phyloP scores from a whole-genome alignment of 371 early-diverging fungal species.

The Apophysomyces ossiformis region DNA sequence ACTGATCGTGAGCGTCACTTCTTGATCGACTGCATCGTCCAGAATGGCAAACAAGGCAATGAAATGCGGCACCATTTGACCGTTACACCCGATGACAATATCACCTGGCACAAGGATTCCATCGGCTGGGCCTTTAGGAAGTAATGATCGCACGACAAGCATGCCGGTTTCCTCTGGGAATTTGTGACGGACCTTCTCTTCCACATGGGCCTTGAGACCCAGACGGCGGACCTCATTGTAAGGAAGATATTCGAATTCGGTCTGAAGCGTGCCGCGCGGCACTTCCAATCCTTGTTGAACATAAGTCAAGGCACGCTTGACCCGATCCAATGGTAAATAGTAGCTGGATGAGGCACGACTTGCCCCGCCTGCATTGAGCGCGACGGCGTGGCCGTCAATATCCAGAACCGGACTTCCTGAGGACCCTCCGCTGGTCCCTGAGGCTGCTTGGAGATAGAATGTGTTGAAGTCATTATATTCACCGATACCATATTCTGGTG shows the following conservation, averaged over 20 bases:
- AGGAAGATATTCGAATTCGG: conserved; percentile 65
- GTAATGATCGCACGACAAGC: conserved; percentile 70
- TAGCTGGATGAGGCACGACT: conserved; percentile 60
- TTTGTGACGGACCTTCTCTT: conserved; percentile 61
- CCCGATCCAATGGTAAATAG: conserved; percentile 65
- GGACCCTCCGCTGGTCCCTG: conserved; percentile 71
- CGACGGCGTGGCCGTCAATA: conserved; percentile 71
- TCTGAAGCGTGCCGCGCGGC: conserved; percentile 79
- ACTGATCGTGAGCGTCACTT: conserved; percentile 63
- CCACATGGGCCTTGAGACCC: conserved; percentile 64
- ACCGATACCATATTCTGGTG: conserved; percentile 75
- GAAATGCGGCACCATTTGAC: conserved; percentile 68
- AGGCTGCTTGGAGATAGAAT: conserved; percentile 73
- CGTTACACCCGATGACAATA: conserved; percentile 68
- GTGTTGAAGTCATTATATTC: conserved; percentile 76
- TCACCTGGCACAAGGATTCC: conserved; percentile 74
- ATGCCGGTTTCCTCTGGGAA: conserved; percentile 77
- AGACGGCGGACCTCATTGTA: conserved; percentile 67
- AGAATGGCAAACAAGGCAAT: conserved; percentile 66
- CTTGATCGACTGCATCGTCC: conserved; percentile 71
- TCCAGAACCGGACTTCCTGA: conserved; percentile 71
- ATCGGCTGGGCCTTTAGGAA: conserved; percentile 77
- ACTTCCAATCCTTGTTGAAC: conserved; percentile 64
- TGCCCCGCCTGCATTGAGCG: conserved; percentile 69
- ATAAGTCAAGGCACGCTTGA: conserved; percentile 65